A percentile compares a stretch with the other conserved stretches of the same genome.
Evolutionary conservation across 345 rosid genomes (phyloP).

Genomic region (Populus euphratica): DNA sequence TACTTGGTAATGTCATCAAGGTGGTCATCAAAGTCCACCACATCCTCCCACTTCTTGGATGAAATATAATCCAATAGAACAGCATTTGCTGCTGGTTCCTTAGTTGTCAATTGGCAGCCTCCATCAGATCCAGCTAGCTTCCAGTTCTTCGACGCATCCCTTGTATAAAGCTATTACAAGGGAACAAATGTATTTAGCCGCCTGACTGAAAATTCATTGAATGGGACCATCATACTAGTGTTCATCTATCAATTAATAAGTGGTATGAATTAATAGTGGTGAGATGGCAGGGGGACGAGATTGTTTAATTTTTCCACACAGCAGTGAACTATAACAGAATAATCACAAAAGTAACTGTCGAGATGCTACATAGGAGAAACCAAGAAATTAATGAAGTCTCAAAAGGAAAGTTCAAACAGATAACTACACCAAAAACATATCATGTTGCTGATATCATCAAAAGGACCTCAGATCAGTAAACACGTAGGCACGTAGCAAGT

Average conservation of each 20-base stretch:
- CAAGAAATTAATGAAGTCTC: background rate
- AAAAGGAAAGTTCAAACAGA: background rate
- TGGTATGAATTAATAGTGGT: background rate
- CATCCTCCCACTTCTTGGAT: constrained; percentile 72
- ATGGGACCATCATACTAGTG: background rate
- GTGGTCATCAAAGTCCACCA: constrained; percentile 89
- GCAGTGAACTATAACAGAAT: background rate
- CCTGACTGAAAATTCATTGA: background rate
- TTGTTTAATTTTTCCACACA: background rate
- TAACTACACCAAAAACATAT: background rate
- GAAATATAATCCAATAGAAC: constrained; percentile 67
- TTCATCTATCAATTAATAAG: background rate
- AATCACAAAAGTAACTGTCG: background rate
- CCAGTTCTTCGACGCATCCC: constrained; percentile 91
- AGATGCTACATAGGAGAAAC: no score
- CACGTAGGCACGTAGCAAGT: background rate
- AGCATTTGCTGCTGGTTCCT: constrained; percentile 81
- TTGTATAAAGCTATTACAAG: constrained; percentile 57
- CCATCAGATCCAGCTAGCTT: constrained; percentile 62
- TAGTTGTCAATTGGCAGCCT: constrained; percentile 54
- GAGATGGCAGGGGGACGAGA: background rate
- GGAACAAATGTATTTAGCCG: constrained; percentile 1
- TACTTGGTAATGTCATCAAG: constrained; percentile 89
- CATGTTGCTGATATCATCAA: background rate
- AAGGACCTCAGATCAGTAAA: background rate